Base-by-base conservation (phyloP, 108 stramenopile species). In the Nannochloropsis granulata region DNA sequence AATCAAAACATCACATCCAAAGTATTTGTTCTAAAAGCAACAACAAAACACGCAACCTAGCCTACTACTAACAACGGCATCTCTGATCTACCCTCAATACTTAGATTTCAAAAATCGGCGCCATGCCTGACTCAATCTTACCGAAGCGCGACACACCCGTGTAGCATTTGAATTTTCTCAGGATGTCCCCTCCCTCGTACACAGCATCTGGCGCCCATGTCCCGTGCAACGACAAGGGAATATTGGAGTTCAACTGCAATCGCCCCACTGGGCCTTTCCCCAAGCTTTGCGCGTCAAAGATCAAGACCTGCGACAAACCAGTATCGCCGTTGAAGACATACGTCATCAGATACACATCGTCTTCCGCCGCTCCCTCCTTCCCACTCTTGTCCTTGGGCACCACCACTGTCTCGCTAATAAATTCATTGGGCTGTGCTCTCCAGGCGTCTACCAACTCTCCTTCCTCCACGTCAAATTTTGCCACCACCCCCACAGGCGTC, bases 191-290 rank as follows among this genome's bases (percentile, higher is more conserved):
- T 16, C 56, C 79, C n/a, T 80, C 79, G 23, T 25, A 80, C 24
- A 80, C 79, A 2, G 25, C 24, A 14, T 25, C 79, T 23, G 79
- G 79, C 79, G 79, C 79, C 79, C 79, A 80, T 21, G 79, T 80
- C 84, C 84, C 84, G 84, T 84, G 84, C 79, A 84, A 25, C 19
- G 23, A 80, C 24, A 45, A 44, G 21, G 79, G 79, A 8, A 84
- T 25, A 79, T 79, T 79, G 1, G 79, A 78, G 44, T 84, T 79
- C 21, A 84, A 79, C 9, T 78, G 84, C 34, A 84, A 79, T 13
- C 84, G 84, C 44, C 44, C 79, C 13, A 84, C 2, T 21, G 84
- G 84, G 1, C 84, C 84, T 79, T 84, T 84, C 10, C 79, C 23
- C 43, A 84, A 44, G 14, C 79, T 44, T 2, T 78, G 79, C 23